A percentile compares a stretch with the other conserved stretches of the same genome.
phyloP scores from a whole-genome alignment of 2,329 filamentous ascomycete species.

The Talaromyces sp. region DNA sequence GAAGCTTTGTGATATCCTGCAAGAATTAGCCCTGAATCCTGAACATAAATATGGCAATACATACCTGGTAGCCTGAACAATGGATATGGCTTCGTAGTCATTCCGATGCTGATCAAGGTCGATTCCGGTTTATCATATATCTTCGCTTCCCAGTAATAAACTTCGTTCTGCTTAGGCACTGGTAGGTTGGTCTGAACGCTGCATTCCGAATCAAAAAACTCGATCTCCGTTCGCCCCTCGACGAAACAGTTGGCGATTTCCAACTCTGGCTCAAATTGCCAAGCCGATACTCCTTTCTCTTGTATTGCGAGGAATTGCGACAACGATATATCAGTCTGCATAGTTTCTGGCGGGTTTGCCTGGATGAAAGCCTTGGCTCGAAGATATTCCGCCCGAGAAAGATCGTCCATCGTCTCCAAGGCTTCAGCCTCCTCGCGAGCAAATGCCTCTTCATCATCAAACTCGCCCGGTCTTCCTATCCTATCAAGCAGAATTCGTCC shows the following conservation, averaged over 20 bases:
- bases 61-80: conserved; percentile 88
- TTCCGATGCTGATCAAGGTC: conserved; percentile 82
- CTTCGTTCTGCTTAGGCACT: conserved; percentile 97
- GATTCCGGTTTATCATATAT: conserved; percentile 94
- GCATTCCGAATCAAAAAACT: conserved; percentile 98
- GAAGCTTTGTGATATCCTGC: conserved; percentile 88
- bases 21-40: neutral
- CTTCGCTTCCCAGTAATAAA: conserved; percentile 99
- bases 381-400: conserved; percentile 84
- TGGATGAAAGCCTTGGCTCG: conserved; percentile 95
- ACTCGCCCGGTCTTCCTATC: conserved; percentile 89
- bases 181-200: conserved; percentile 96
- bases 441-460: conserved; percentile 96
- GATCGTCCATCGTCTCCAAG: conserved; percentile 90
- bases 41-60: conserved; percentile 27
- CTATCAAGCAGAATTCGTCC: conserved; percentile 91
- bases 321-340: conserved; percentile 93
- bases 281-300: conserved; percentile 98
- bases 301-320: conserved; percentile 98
- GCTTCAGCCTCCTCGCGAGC: conserved; percentile 91
- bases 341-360: conserved; percentile 89
- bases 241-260: conserved; percentile 99
- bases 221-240: conserved; percentile 91
- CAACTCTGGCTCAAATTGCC: conserved; percentile 98
- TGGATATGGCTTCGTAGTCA: conserved; percentile 96